These are phyloP conservation scores for Aspergillus versicolor DNA, from an alignment of 2,329 filamentous ascomycete species.

Conservation along the genomic window DNA sequence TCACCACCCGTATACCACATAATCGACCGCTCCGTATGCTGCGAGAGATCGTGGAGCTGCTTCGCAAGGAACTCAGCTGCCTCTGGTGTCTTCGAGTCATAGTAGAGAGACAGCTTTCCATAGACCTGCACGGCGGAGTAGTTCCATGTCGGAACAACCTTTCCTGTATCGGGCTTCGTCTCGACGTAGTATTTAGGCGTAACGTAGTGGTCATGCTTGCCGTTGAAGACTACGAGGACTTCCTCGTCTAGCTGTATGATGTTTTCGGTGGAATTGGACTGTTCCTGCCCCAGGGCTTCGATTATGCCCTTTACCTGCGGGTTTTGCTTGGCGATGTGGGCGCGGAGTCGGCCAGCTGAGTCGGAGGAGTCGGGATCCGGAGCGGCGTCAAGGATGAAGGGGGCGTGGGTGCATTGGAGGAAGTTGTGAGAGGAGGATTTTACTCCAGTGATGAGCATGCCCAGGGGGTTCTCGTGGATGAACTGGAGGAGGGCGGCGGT, in stretches of 20 bases:
- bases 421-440: too few relatives aligned
- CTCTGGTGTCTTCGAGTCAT: constrained; percentile 48
- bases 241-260: constrained; percentile 35
- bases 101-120: constrained; percentile 56
- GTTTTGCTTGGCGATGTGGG: constrained; percentile 63
- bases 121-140: constrained; percentile 66
- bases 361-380: too few relatives aligned
- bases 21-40: constrained; percentile 51
- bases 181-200: constrained; percentile 67
- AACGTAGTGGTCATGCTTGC: constrained; percentile 61
- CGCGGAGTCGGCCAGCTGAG: constrained; percentile 45
- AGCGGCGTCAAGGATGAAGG: too few relatives aligned
- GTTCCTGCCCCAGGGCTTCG: constrained; percentile 36
- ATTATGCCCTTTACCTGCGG: constrained; percentile 64
- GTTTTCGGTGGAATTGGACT: neutral
- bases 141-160: constrained; percentile 71
- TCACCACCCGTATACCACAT: constrained; percentile 56
- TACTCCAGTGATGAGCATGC: too few relatives aligned
- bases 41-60: constrained; percentile 44
- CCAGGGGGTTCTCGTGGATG: too few relatives aligned
- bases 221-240: constrained; percentile 64
- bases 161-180: constrained; percentile 63
- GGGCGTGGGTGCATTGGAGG: too few relatives aligned
- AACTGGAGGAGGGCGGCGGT: too few relatives aligned
- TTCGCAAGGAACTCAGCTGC: constrained; percentile 52